Evolutionary conservation across 139 green algal species (phyloP).

Genomic region (Chlamydomonas urium): DNA sequence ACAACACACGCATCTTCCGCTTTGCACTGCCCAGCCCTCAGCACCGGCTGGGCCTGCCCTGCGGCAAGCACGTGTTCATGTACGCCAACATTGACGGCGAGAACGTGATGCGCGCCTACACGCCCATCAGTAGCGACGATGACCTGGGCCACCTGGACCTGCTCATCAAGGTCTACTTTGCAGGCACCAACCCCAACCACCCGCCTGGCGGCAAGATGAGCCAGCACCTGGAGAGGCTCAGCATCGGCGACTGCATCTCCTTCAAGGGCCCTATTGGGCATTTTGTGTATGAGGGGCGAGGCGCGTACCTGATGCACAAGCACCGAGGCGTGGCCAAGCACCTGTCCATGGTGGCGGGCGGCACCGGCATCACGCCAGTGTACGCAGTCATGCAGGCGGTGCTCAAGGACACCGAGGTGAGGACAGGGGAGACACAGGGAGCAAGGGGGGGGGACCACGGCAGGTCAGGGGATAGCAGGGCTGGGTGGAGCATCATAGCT

Average conservation of each 20-base stretch:
- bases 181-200: conserved; percentile 44
- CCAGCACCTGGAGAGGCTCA: conserved; percentile 60
- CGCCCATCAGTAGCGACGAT: conserved; percentile 78
- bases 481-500: too few species aligned
- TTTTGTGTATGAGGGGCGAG: conserved; percentile 77
- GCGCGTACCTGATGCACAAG: conserved; percentile 62
- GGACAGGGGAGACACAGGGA: too few species aligned
- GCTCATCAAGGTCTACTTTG: conserved; percentile 77
- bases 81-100: conserved; percentile 82
- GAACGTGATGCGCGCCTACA: conserved; percentile 94
- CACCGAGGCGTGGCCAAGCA: conserved; percentile 26
- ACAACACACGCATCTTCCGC: conserved; percentile 85
- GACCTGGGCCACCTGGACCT: conserved; percentile 92
- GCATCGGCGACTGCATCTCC: conserved; percentile 85
- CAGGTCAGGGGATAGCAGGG: too few species aligned
- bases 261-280: conserved; percentile 93
- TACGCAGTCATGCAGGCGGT: conserved; percentile 46
- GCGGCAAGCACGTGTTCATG: conserved; percentile 94
- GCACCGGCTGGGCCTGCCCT: conserved; percentile 86
- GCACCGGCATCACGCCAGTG: conserved; percentile 51
- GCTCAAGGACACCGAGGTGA: conserved; percentile 66
- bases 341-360: conserved; percentile 90
- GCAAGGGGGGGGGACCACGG: too few species aligned
- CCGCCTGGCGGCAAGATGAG: conserved; percentile 81
- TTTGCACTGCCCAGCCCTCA: conserved; percentile 85